These are phyloP conservation scores for Ceriops zippeliana DNA, from an alignment of 345 rosid species.

Conservation along the genomic window DNA sequence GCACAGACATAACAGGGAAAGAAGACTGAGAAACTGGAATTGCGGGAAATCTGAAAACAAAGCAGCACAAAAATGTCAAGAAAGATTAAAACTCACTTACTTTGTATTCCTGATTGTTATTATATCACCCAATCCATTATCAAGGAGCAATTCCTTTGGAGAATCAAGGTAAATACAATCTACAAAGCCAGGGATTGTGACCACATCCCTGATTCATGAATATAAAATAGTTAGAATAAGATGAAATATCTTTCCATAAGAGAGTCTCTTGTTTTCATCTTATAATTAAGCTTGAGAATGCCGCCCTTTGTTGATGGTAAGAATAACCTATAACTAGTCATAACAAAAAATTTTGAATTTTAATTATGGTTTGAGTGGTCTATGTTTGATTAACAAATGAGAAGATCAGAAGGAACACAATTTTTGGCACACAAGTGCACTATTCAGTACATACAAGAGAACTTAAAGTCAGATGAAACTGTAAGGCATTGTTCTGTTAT, in stretches of 20 bases:
- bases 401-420: background rate
- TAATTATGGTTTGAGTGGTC: background rate
- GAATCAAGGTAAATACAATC: constrained; percentile 83
- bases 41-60: constrained; percentile 2
- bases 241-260: constrained; percentile 6
- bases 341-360: background rate
- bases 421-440: no score
- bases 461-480: background rate
- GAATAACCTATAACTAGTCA: background rate
- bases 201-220: constrained; percentile 54
- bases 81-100: constrained; percentile 33
- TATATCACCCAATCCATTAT: constrained; percentile 80
- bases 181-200: constrained; percentile 85
- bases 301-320: background rate
- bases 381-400: background rate
- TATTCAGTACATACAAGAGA: no score
- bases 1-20: background rate
- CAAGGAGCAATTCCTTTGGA: constrained; percentile 53
- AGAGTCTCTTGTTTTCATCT: background rate
- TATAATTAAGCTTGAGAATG: background rate
- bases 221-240: constrained; percentile 23
- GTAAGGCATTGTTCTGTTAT: background rate
- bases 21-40: constrained; percentile 6
- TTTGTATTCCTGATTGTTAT: constrained; percentile 64
- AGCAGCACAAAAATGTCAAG: constrained; percentile 12